phyloP scores from a whole-genome alignment of 805 yeast species.

The Hyphopichia homilentoma region DNA sequence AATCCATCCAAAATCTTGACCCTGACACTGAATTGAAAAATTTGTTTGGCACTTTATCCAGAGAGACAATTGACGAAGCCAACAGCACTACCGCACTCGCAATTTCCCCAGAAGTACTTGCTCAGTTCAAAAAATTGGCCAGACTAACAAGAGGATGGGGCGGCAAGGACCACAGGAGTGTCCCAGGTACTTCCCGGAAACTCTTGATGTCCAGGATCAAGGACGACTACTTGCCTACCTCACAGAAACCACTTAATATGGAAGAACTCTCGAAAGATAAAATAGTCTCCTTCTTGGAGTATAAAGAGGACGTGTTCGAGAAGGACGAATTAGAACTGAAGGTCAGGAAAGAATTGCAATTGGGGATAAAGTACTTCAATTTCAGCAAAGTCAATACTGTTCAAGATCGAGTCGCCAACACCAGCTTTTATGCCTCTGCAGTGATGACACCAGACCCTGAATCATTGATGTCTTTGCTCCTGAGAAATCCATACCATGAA shows the following conservation, averaged over 20 bases:
- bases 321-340: slow-evolving; percentile 24
- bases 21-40: slow-evolving; percentile 71
- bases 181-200: slow-evolving; percentile 74
- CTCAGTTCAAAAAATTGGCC: slow-evolving; percentile 56
- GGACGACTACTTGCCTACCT: slow-evolving; percentile 78
- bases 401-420: slow-evolving; percentile 37
- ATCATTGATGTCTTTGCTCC: slow-evolving; percentile 54
- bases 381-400: slow-evolving; percentile 38
- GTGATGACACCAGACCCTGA: slow-evolving; percentile 80
- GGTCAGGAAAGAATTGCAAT: slow-evolving; percentile 24
- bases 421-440: slow-evolving; percentile 59
- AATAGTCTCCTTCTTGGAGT: slow-evolving; percentile 28
- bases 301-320: slow-evolving; percentile 32
- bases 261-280: slow-evolving; percentile 45
- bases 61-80: slow-evolving; percentile 69
- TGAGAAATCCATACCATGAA: slow-evolving; percentile 66
- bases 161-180: slow-evolving; percentile 66
- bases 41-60: slow-evolving; percentile 68
- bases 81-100: slow-evolving; percentile 70
- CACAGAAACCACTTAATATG: slow-evolving; percentile 58
- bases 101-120: slow-evolving; percentile 63
- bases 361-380: slow-evolving; percentile 55
- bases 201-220: slow-evolving; percentile 65
- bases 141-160: slow-evolving; percentile 78
- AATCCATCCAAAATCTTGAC: slow-evolving; percentile 53